These are phyloP conservation scores for Amborella trichopoda DNA, from an alignment of 164 flowering plant genomes.

Conservation along the genomic window DNA sequence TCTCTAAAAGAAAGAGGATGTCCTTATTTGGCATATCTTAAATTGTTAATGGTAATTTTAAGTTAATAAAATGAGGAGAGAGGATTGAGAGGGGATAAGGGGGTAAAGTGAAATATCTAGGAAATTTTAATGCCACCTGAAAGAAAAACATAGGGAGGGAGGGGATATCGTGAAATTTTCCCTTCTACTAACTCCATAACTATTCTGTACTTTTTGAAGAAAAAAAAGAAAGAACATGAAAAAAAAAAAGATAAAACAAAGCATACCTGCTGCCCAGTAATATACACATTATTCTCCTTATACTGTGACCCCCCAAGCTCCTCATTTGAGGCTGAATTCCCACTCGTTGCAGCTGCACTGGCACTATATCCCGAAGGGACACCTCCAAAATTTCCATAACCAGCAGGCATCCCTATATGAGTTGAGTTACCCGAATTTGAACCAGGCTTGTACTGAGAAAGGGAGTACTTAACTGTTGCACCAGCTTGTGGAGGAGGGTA, in stretches of 20 bases:
- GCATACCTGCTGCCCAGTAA: constrained; percentile 78
- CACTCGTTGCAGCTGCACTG: constrained; percentile 39
- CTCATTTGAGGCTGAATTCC: constrained; percentile 54
- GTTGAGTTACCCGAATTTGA: constrained; percentile 45
- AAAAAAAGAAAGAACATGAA: background rate
- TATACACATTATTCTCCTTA: constrained; percentile 61
- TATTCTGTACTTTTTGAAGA: background rate
- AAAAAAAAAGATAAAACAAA: background rate
- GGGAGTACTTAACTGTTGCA: constrained; percentile 51
- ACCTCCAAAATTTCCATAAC: constrained; percentile 57
- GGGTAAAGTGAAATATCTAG: too few relatives aligned
- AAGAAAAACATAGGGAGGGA: too few relatives aligned
- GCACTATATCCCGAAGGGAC: constrained; percentile 51
- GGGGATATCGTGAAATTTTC: too few relatives aligned
- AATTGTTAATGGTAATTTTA: too few relatives aligned
- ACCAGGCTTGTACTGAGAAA: constrained; percentile 62
- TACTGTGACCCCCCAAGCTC: constrained; percentile 51
- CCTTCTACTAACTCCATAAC: background rate
- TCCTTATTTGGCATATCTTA: too few relatives aligned
- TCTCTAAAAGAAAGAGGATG: too few relatives aligned
- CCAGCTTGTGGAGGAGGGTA: constrained; percentile 44
- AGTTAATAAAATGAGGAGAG: too few relatives aligned
- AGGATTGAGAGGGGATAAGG: too few relatives aligned
- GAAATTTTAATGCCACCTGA: too few relatives aligned
- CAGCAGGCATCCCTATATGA: constrained; percentile 45